Base-by-base conservation (phyloP, 257 asterid genomes). In the Lithospermum erythrorhizon region DNA sequence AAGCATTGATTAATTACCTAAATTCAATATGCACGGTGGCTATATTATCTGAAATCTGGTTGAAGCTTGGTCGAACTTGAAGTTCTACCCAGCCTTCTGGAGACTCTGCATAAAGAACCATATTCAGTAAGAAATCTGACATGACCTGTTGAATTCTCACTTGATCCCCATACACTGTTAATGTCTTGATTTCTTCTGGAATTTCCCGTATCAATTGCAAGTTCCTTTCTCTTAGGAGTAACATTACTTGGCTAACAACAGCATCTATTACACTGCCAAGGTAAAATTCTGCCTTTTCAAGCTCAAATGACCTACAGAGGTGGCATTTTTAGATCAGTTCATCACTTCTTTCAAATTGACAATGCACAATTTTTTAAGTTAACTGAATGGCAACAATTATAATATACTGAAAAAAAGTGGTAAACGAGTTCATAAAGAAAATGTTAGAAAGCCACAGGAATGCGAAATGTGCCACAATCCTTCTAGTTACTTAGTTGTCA, bases 191-290 rank as follows among this genome's bases (percentile, higher is more conserved):
- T 74, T 81, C 89, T 70, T 85, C 94, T 6, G 98, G 95, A 65
- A 90, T 82, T 59, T 85, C 95, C n/a, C 80, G 76, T 60, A 85
- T 79, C 81, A 90, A 64, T 68, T 83, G 95, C 64, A 90, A 65
- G 24, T 82, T 82, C 75, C 87, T 78, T 74, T 83, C 97, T 67
- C 87, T 76, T 63, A 87, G 65, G 73, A 79, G 65, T 61, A 82
- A 15, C 97, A 87, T 83, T 55, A 82, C 91, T 81, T 90, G 97
- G 83, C 96, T 90, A 55, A 90, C 95, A 32, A 87, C 95, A 59
- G 86, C 96, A 64, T 87, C 95, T 62, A 90, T 83, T 24, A 83
- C 91, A 69, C 83, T 82, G 73, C 95, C 95, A 9, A 90, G 75
- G 27, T 72, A 73, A 66, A 90, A 90, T 55, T 85, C 86, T 41